phyloP scores from a whole-genome alignment of 768 basidiomycete genomes.

The Chalciporus piperatus region DNA sequence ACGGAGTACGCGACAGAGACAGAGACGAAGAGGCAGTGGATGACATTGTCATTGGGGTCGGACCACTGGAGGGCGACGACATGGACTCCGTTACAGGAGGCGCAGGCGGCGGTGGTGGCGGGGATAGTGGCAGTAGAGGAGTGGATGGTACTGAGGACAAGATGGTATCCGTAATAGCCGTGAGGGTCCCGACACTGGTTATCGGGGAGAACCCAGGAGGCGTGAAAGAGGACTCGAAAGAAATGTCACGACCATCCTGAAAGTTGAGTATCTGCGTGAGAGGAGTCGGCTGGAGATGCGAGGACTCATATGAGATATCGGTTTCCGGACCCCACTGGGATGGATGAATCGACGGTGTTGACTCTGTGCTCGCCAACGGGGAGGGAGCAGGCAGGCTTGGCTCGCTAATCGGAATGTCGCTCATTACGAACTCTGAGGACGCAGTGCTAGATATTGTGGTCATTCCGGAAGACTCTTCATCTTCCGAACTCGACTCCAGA shows the following conservation, averaged over 20 bases:
- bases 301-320: conserved; percentile 73
- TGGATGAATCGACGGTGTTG: conserved; percentile 39
- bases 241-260: no score
- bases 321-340: conserved; percentile 62
- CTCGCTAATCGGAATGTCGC: conserved; percentile 29
- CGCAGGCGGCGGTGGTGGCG: conserved; percentile 8
- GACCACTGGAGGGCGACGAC: conserved; percentile 33
- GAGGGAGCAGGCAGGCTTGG: conserved; percentile 31
- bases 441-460: conserved; percentile 43
- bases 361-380: conserved; percentile 35
- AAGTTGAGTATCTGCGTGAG: conserved; percentile 48
- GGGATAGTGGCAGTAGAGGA: not conserved
- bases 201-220: conserved; percentile 51
- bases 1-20: conserved; percentile 38
- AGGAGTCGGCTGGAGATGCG: conserved; percentile 69
- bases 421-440: conserved; percentile 34
- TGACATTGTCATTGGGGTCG: conserved; percentile 31
- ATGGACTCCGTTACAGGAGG: conserved; percentile 21
- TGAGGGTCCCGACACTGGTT: conserved; percentile 31
- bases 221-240: conserved; percentile 74
- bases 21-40: conserved; percentile 29
- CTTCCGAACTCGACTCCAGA: conserved; percentile 31
- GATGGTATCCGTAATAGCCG: conserved; percentile 34
- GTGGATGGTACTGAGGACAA: conserved; percentile 22
- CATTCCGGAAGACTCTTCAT: conserved; percentile 25